These are phyloP conservation scores for Logfia minima DNA, from an alignment of 129 eudicot species.

Conservation along the genomic window DNA sequence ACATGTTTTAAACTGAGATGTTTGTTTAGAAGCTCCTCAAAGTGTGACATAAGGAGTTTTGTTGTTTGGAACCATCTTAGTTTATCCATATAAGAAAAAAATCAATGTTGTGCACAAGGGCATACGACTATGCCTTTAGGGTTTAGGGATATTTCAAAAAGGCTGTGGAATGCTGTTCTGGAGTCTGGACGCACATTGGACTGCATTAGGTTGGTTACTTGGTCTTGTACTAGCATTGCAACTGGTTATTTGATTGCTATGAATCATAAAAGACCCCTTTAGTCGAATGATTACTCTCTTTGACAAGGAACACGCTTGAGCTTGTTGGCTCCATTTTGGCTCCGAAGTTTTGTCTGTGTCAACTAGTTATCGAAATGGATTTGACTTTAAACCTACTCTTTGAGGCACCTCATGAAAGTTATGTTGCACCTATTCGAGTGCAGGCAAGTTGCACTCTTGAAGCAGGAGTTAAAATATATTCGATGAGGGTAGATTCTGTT, in stretches of 20 bases:
- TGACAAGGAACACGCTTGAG: constrained; percentile 2
- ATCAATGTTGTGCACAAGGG: neutral
- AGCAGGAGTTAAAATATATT: constrained; percentile 95
- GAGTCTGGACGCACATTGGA: neutral
- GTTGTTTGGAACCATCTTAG: neutral
- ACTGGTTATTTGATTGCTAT: neutral
- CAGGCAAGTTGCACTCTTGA: constrained; percentile 97
- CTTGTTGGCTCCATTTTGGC: neutral
- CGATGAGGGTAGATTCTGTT: constrained; percentile 91
- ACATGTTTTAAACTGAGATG: neutral
- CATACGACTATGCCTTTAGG: constrained; percentile 8
- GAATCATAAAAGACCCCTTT: neutral
- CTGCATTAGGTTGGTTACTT: neutral
- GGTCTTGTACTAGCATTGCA: neutral
- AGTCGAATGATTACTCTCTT: neutral
- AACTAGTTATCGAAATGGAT: neutral
- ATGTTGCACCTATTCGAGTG: constrained; percentile 22
- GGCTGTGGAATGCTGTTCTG: neutral
- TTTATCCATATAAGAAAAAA: neutral
- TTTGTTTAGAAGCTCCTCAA: constrained; percentile 5
- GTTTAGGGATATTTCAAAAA: neutral
- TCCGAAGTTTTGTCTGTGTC: neutral
- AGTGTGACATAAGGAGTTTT: constrained; percentile 5
- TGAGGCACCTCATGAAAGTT: constrained; percentile 9
- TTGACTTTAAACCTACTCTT: constrained; percentile 3